A percentile compares a stretch with the other conserved stretches of the same genome.
Conservation (phyloP, 192 early-diverging fungal genomes). For the Chytriomyces confervae region DNA sequence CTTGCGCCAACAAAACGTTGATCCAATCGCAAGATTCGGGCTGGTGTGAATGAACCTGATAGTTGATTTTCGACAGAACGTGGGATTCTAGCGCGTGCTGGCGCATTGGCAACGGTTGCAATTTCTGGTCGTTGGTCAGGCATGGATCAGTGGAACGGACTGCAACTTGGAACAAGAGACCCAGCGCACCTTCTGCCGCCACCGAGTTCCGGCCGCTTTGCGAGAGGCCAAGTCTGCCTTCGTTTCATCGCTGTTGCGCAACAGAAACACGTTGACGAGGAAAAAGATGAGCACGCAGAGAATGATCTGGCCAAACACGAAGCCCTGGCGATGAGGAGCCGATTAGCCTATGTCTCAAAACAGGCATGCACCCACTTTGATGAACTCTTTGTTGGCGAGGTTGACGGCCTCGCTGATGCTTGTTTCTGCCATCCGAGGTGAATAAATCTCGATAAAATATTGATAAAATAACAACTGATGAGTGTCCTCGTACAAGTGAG, state of each 20-base stretch:
- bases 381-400: conserved; percentile 51
- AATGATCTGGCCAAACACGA: conserved; percentile 55
- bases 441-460: too few relatives aligned
- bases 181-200: conserved; percentile 41
- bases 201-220: conserved; percentile 10
- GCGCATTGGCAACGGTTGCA: conserved; percentile 38
- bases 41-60: conserved; percentile 49
- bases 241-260: conserved; percentile 55
- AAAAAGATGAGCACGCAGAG: conserved; percentile 59
- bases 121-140: conserved; percentile 13
- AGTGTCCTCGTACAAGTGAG: too few relatives aligned
- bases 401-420: conserved; percentile 42
- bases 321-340: conserved; percentile 34
- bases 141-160: not conserved
- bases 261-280: conserved; percentile 61
- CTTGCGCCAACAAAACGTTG: conserved; percentile 80
- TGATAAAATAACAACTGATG: too few relatives aligned
- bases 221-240: conserved; percentile 44
- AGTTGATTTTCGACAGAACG: conserved; percentile 52
- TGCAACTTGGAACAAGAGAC: not conserved
- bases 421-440: not conserved
- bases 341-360: not conserved
- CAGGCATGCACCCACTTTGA: conserved; percentile 36
- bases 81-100: conserved; percentile 52
- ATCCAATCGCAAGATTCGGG: conserved; percentile 83